A percentile compares a stretch with the other conserved stretches of the same genome.
Conservation (phyloP, 2,329 filamentous ascomycete genomes). For the Colletotrichum incanum region DNA sequence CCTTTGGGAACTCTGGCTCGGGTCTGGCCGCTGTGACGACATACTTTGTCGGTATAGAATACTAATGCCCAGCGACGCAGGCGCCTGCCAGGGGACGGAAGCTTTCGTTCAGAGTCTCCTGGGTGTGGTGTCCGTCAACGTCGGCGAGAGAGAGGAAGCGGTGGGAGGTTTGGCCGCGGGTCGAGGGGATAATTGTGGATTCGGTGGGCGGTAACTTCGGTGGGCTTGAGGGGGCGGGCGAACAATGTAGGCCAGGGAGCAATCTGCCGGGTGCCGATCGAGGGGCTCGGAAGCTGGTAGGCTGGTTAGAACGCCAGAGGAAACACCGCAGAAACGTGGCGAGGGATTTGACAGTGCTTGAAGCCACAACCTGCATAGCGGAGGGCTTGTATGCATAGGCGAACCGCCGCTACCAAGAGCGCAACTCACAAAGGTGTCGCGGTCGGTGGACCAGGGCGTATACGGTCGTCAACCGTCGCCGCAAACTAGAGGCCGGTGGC, state of each 20-base stretch:
- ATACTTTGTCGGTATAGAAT: conserved; percentile 36
- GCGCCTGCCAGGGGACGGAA: conserved; percentile 15
- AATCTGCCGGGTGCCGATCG: conserved; percentile 14
- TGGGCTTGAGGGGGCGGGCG: conserved; percentile 1
- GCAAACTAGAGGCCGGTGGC: neutral
- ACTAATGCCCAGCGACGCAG: conserved; percentile 44
- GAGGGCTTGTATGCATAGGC: conserved; percentile 11
- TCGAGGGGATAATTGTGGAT: conserved; percentile 31
- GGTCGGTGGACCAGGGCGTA: neutral
- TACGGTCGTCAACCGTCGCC: neutral
- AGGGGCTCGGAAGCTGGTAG: neutral
- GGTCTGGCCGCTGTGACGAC: conserved; percentile 42
- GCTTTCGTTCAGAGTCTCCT: neutral
- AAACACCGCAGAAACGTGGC: neutral
- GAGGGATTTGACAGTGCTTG: neutral
- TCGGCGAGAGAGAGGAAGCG: neutral
- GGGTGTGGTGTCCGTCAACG: neutral
- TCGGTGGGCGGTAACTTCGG: conserved; percentile 20
- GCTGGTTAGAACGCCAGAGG: conserved; percentile 4
- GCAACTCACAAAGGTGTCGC: conserved; percentile 27
- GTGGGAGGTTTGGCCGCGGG: neutral
- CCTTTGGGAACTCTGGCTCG: conserved; percentile 48
- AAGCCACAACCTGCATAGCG: neutral
- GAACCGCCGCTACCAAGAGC: conserved; percentile 17
- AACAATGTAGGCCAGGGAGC: conserved; percentile 7